Base-by-base conservation (phyloP, 83 land plant species). In the Isoetes engelmannii region DNA sequence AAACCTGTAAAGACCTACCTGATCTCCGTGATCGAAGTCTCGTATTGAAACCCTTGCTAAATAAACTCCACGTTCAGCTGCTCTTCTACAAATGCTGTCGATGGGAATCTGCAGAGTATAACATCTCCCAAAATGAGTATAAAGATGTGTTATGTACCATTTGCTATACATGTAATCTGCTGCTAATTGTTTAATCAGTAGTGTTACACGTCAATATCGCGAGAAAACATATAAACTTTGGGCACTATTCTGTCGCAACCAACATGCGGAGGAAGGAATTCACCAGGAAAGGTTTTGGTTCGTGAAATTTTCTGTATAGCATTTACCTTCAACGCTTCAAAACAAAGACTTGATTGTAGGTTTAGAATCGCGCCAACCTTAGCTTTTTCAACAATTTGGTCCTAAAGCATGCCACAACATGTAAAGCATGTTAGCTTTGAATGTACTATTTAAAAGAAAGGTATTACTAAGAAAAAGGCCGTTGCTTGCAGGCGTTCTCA, bases 11-110 rank as follows among this genome's bases (percentile, higher is more conserved):
- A 60, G 10, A 60, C 63, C 9, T 18, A 64, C 67, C 43, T 73
- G 75, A 46, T 73, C 75, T 7, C 74, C 75, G 45, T 73, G 75
- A 45, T 73, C 75, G 47, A 73, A 73, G 48, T 73, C 75, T 3
- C 71, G 75, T 6, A 73, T 67, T 5, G 73, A 57, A 9, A 73
- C 75, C 12, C 75, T 43, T 42, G 51, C 62, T 55, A 73, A 46
- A 5, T n/a, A 45, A 20, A 73, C 7, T 7, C 61, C 75, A 28
- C 75, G 71, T 69, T 73, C 75, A 50, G 60, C 48, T 42, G 75
- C 75, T 21, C 71, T 42, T 42, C 60, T 65, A 28, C 69, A 56
- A 4, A 73, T 73, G 37, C 45, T 62, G 3, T 73, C 75, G 48
- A 67, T 55, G 0, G 75, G 75, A 8, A 73, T 73, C 43, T 64